Percentiles rank a stretch among this genome's conserved stretches.
These are phyloP conservation scores for Arthrobotrys entomopaga DNA, from an alignment of 2,329 filamentous ascomycete species.

Conservation along the genomic window DNA sequence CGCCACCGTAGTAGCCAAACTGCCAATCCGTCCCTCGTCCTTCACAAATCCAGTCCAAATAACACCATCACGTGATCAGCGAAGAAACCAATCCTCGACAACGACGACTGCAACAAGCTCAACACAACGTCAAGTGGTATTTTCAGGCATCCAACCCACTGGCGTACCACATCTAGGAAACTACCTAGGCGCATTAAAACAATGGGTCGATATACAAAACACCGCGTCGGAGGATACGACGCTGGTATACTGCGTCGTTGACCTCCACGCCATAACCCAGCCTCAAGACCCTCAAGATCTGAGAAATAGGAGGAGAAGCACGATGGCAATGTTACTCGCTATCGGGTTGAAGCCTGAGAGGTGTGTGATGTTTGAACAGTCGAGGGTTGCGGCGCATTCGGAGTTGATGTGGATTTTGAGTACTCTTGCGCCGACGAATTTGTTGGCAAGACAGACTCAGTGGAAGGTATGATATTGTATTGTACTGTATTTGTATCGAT, in stretches of 20 bases:
- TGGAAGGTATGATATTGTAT: constrained; percentile 77
- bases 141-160: constrained; percentile 97
- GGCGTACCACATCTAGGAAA: constrained; percentile 94
- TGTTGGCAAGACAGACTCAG: constrained; percentile 97
- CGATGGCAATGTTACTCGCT: constrained; percentile 81
- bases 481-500: not conserved
- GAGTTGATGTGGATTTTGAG: constrained; percentile 98
- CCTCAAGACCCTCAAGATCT: constrained; percentile 74
- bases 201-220: constrained; percentile 86
- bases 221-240: constrained; percentile 66
- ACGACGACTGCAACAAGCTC: constrained; percentile 57
- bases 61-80: constrained; percentile 48
- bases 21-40: constrained; percentile 4
- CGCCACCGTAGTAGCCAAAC: not conserved
- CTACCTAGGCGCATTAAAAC: constrained; percentile 86
- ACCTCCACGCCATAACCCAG: constrained; percentile 90
- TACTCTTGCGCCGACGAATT: constrained; percentile 89
- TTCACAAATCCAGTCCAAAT: constrained; percentile 11
- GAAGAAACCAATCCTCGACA: constrained; percentile 21
- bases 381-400: constrained; percentile 71
- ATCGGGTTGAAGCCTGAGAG: constrained; percentile 82
- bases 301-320: constrained; percentile 74
- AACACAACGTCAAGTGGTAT: constrained; percentile 68
- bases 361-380: constrained; percentile 74
- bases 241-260: constrained; percentile 86